Evolutionary conservation across 805 yeast genomes (phyloP).

Genomic region (Cyberlindnera maclurae): DNA sequence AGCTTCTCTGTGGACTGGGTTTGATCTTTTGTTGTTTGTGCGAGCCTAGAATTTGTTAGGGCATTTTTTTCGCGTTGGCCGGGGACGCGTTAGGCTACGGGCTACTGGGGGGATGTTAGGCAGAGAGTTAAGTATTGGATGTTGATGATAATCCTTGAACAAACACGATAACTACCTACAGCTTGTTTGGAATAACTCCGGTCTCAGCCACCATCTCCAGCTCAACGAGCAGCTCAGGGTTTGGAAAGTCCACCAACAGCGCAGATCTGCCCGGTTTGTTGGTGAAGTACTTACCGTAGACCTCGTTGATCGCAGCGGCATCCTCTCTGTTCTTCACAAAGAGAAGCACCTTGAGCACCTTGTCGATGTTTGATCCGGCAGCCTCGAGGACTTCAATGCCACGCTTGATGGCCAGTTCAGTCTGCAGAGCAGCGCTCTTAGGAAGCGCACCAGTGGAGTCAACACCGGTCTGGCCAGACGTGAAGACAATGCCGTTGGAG

Average conservation of each 20-base stretch:
- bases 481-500: conserved; percentile 36
- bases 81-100: no score
- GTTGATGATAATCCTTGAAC: no score
- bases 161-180: no score
- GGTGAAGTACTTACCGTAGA: conserved; percentile 40
- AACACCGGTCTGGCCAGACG: conserved; percentile 42
- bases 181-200: not conserved
- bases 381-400: conserved; percentile 34
- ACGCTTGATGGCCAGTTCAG: conserved; percentile 36
- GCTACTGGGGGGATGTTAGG: no score
- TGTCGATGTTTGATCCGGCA: conserved; percentile 39
- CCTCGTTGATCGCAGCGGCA: conserved; percentile 36
- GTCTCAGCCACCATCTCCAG: conserved; percentile 40
- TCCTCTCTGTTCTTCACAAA: conserved; percentile 39
- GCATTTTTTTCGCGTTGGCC: no score
- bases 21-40: no score
- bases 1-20: no score
- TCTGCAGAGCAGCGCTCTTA: conserved; percentile 37
- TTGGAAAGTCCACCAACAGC: conserved; percentile 44
- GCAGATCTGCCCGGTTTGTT: conserved; percentile 48
- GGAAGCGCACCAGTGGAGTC: conserved; percentile 35
- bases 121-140: no score
- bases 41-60: no score
- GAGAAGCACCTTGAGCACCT: conserved; percentile 42
- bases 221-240: conserved; percentile 43